phyloP scores from a whole-genome alignment of 148 eudicot genomes.

The Fagopyrum esculentum region DNA sequence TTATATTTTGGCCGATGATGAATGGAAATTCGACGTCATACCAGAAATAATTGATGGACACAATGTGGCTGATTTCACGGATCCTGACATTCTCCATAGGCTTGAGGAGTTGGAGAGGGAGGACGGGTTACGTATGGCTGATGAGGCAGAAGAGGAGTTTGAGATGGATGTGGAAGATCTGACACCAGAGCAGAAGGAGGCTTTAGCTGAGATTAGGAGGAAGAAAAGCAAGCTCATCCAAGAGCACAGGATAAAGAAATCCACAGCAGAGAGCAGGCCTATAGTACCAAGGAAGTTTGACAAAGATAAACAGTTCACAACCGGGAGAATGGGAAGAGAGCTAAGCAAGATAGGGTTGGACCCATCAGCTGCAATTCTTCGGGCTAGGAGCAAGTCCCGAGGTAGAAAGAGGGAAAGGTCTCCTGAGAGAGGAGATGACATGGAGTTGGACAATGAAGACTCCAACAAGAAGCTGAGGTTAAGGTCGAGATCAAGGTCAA shows the following conservation, averaged over 20 bases:
- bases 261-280: constrained; percentile 68
- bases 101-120: constrained; percentile 85
- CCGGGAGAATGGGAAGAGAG: constrained; percentile 78
- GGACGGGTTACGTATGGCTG: constrained; percentile 59
- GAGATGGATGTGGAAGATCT: constrained; percentile 68
- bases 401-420: constrained; percentile 91
- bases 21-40: constrained; percentile 82
- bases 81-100: constrained; percentile 76
- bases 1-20: constrained; percentile 68
- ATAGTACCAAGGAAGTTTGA: constrained; percentile 66
- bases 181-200: constrained; percentile 58
- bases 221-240: constrained; percentile 73
- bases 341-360: constrained; percentile 58
- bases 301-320: constrained; percentile 53
- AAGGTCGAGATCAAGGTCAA: constrained; percentile 47
- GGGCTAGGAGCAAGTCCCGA: constrained; percentile 61
- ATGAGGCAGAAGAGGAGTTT: constrained; percentile 61
- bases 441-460: constrained; percentile 43
- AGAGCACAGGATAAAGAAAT: constrained; percentile 80
- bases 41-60: constrained; percentile 90
- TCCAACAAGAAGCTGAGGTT: constrained; percentile 54
- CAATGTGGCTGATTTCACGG: constrained; percentile 77
- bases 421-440: constrained; percentile 36
- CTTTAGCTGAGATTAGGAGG: constrained; percentile 61
- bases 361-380: constrained; percentile 53